Percentiles rank a stretch among this genome's conserved stretches.
Conservation (phyloP, 1,139 yeast species). For the Geotrichum cucujoidarum region DNA sequence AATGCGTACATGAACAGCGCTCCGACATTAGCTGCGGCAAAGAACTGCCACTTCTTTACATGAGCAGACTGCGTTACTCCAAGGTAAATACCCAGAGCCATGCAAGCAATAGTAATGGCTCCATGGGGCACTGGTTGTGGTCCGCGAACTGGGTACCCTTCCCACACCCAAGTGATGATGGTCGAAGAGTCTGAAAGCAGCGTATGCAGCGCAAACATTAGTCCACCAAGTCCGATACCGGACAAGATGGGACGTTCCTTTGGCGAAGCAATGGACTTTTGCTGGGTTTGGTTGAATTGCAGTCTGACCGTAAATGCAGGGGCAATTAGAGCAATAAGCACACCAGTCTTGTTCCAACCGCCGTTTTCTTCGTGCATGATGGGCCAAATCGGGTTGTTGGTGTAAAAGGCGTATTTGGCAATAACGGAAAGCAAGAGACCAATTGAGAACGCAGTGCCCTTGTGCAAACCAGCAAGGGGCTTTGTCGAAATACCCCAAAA, state of each 20-base stretch:
- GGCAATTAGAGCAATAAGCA: constrained; percentile 56
- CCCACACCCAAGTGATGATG: constrained; percentile 88
- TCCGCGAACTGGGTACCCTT: constrained; percentile 81
- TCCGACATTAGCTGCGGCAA: constrained; percentile 35
- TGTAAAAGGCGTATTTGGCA: constrained; percentile 66
- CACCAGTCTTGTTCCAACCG: constrained; percentile 73
- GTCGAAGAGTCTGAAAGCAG: constrained; percentile 81
- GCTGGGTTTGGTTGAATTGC: constrained; percentile 26
- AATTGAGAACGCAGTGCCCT: constrained; percentile 56
- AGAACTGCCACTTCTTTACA: constrained; percentile 31
- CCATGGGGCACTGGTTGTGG: constrained; percentile 92
- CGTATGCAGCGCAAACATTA: constrained; percentile 67
- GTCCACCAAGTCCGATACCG: constrained; percentile 71
- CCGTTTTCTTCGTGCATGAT: constrained; percentile 82
- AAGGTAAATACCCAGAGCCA: constrained; percentile 53
- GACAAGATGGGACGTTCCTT: constrained; percentile 43
- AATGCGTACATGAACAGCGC: constrained; percentile 47
- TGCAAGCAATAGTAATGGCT: constrained; percentile 54
- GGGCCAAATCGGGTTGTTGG: constrained; percentile 97
- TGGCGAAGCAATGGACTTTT: constrained; percentile 27
- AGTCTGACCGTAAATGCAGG: constrained; percentile 52
- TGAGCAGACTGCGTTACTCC: constrained; percentile 37
- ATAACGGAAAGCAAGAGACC: constrained; percentile 73
- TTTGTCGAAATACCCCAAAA: constrained; percentile 46
- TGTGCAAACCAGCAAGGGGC: constrained; percentile 47